Conservation (phyloP, 441 rosid genomes). For the Erodium trifolium region DNA sequence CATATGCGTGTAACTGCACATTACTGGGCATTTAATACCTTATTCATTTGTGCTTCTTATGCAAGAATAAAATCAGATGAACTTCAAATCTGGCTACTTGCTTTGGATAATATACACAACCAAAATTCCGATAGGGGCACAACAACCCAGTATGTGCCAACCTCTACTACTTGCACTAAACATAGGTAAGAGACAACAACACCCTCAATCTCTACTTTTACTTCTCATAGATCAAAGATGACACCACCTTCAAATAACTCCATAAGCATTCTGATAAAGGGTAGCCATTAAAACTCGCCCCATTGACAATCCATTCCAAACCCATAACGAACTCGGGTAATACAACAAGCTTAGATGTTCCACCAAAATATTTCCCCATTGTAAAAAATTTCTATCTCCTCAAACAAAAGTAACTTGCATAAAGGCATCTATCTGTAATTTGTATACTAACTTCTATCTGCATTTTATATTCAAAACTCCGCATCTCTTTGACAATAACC, state of each 20-base stretch:
- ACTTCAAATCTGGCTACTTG: constrained; percentile 15
- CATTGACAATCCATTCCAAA: constrained; percentile 3
- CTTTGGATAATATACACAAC: constrained; percentile 16
- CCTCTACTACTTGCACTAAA: neutral
- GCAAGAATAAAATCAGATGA: constrained; percentile 7
- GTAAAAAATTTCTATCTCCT: constrained; percentile 8
- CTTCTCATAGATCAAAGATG: neutral
- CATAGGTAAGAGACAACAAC: neutral
- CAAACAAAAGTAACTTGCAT: neutral
- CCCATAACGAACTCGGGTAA: constrained; percentile 12
- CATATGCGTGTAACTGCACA: constrained; percentile 7
- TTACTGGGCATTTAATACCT: constrained; percentile 16
- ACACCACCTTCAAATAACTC: constrained; percentile 19
- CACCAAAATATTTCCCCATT: neutral
- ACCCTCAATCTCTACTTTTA: neutral
- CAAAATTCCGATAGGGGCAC: constrained; percentile 7
- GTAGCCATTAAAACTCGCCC: too few species aligned
- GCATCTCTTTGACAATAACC: constrained; percentile 16
- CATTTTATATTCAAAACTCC: constrained; percentile 13
- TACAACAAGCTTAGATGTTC: constrained; percentile 3
- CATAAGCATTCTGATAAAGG: constrained; percentile 10
- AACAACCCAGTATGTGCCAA: constrained; percentile 11
- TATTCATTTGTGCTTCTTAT: constrained; percentile 18
- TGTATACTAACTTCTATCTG: neutral
- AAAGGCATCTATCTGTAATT: neutral